These are phyloP conservation scores for Colletotrichum sp. DNA, from an alignment of 2,329 filamentous ascomycete genomes.

Conservation along the genomic window DNA sequence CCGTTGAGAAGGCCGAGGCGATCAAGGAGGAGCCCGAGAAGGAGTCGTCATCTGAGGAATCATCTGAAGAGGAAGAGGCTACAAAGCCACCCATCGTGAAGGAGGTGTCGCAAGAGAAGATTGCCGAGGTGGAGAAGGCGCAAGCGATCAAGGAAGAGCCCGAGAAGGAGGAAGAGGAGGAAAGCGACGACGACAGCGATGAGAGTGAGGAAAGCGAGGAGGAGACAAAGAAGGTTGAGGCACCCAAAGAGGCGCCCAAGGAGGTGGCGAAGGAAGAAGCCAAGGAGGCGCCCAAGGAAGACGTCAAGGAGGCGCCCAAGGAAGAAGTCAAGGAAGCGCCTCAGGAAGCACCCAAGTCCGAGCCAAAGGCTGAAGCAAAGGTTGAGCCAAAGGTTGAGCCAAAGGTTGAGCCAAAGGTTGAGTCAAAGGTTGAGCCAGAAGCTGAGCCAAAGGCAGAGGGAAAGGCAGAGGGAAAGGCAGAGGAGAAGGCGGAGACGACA, in stretches of 20 bases:
- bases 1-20: constrained; percentile 41
- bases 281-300: neutral
- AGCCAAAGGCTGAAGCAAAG: too few species aligned
- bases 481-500: neutral
- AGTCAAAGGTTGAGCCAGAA: neutral
- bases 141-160: constrained; percentile 31
- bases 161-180: constrained; percentile 33
- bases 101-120: constrained; percentile 27
- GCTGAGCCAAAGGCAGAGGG: constrained; percentile 22
- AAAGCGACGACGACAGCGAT: constrained; percentile 29
- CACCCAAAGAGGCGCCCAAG: constrained; percentile 6
- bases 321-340: too few species aligned
- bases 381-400: neutral
- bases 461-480: neutral
- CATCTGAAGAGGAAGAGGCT: constrained; percentile 28
- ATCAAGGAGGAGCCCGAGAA: constrained; percentile 44
- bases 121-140: constrained; percentile 29
- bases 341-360: too few species aligned
- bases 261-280: neutral
- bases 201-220: constrained; percentile 25
- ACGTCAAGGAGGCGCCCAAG: neutral
- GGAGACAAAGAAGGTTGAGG: constrained; percentile 25
- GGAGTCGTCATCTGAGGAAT: constrained; percentile 37
- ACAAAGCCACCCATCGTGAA: constrained; percentile 24
- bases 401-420: too few species aligned